Evolutionary conservation across 345 rosid species (phyloP), one percentile per base, ranked within the genome.

Genomic region (Boechera retrofracta): DNA sequence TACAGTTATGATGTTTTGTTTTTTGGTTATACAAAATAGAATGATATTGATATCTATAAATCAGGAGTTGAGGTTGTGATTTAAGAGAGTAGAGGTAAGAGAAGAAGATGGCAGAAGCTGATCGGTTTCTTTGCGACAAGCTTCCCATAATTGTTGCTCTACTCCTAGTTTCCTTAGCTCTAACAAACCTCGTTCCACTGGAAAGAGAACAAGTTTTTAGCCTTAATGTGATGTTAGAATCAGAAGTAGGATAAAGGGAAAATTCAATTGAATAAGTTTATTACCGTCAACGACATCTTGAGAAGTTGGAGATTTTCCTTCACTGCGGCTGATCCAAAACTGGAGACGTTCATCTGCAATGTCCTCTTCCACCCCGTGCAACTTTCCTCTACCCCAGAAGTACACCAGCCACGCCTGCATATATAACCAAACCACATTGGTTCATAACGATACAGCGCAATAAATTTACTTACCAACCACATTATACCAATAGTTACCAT

Each of bases 141-240:
- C 94, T 89, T 89, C 94, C 97, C 98, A 93, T 3, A 93, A 82
- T 72, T 88, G 96, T 64, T 85, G 94, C 79, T 93, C 96, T 60
- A 93, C 86, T 67, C 92, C 89, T 75, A 93, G 83, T 82, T 93
- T 93, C 87, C 88, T 82, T 75, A 93, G 85, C 85, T 91, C 97
- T 72, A 82, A 36, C 70, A 89, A 69, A 6, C 94, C 96, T 70
- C 97, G 79, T 79, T 93, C 92, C 65, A 91, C 98, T 93, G 87
- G 71, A 49, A 45, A 24, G 4, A 16, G 9, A 60, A 13, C 47
- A 41, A 10, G 26, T 33, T 58, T 55, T 74, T 41, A 42, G 74
- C 13, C 0, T 67, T 13, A 6, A 5, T 24, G 47, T 36, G 32
- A 18, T 12, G 12, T 21, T 28, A 72, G 63, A 48, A 53, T 24